Conservation (phyloP, 2,329 filamentous ascomycete species). For the Raffaelea albimanens region DNA sequence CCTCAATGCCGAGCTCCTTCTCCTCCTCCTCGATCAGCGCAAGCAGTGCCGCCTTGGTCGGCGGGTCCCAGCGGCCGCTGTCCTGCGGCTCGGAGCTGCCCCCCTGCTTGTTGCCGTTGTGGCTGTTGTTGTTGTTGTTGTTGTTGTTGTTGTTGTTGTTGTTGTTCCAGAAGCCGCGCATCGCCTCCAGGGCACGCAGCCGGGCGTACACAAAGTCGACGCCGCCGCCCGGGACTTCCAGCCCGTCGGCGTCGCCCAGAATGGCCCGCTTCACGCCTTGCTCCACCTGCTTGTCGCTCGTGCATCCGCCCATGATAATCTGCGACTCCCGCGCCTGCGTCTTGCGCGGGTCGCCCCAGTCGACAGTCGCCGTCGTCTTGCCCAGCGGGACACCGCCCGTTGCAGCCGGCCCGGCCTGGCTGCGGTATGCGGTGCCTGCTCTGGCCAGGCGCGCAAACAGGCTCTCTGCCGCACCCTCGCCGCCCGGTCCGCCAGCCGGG, state of each 20-base stretch:
- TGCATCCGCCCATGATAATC: constrained; percentile 42
- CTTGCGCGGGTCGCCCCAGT: constrained; percentile 73
- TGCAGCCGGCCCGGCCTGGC: constrained; percentile 48
- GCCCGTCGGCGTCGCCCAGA: constrained; percentile 46
- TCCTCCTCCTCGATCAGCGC: constrained; percentile 1
- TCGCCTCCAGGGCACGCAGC: constrained; percentile 54
- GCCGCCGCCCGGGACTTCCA: constrained; percentile 47
- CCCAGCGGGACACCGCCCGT: constrained; percentile 44
- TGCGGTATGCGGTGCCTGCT: constrained; percentile 52
- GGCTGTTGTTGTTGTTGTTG: no score
- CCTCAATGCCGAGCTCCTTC: background rate
- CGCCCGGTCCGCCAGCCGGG: constrained; percentile 18
- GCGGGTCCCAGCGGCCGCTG: constrained; percentile 23
- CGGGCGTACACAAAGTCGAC: constrained; percentile 60
- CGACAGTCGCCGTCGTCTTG: constrained; percentile 66
- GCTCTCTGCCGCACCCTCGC: constrained; percentile 71
- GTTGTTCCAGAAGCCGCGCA: constrained; percentile 59
- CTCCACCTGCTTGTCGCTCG: constrained; percentile 49
- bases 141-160: no score
- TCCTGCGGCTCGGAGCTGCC: constrained; percentile 18
- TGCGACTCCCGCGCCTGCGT: constrained; percentile 48
- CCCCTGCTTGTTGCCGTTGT: no score
- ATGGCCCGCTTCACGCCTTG: constrained; percentile 48
- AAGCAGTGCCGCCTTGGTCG: constrained; percentile 16
- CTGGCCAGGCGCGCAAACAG: constrained; percentile 75